Evolutionary conservation across 495 filamentous ascomycete species (phyloP).

Genomic region (Penicillium parvum): DNA sequence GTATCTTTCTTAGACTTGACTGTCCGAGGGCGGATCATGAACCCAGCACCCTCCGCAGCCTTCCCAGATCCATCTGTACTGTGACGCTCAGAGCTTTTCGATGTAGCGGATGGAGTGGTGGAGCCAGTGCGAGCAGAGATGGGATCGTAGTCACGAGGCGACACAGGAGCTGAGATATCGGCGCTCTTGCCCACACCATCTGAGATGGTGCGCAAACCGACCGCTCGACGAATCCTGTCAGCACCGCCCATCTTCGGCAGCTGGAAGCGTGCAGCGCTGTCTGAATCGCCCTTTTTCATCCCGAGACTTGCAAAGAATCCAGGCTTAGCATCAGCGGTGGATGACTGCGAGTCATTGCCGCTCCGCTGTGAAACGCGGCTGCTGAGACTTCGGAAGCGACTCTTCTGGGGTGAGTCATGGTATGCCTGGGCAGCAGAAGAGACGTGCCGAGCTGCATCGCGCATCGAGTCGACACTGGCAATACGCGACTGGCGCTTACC

Average conservation of each 20-base stretch:
- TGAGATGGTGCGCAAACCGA: constrained; percentile 74
- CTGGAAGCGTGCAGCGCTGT: constrained; percentile 44
- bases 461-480: constrained; percentile 62
- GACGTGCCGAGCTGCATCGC: constrained; percentile 35
- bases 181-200: constrained; percentile 52
- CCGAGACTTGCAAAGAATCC: constrained; percentile 50
- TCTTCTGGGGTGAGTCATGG: constrained; percentile 45
- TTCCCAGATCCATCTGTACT: constrained; percentile 60
- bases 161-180: constrained; percentile 42
- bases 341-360: constrained; percentile 39
- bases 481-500: constrained; percentile 72
- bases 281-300: constrained; percentile 40
- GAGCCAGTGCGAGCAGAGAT: constrained; percentile 74
- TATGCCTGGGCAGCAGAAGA: constrained; percentile 54
- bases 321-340: constrained; percentile 41
- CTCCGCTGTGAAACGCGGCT: constrained; percentile 33
- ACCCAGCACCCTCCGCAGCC: constrained; percentile 51
- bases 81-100: constrained; percentile 73
- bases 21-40: constrained; percentile 38
- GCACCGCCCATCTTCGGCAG: constrained; percentile 32
- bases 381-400: constrained; percentile 45
- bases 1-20: constrained; percentile 87
- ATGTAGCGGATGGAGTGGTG: constrained; percentile 77
- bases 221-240: constrained; percentile 47
- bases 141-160: constrained; percentile 64